Evolutionary conservation across 179 eudicot species (phyloP).

Genomic region (Silene coronaria): DNA sequence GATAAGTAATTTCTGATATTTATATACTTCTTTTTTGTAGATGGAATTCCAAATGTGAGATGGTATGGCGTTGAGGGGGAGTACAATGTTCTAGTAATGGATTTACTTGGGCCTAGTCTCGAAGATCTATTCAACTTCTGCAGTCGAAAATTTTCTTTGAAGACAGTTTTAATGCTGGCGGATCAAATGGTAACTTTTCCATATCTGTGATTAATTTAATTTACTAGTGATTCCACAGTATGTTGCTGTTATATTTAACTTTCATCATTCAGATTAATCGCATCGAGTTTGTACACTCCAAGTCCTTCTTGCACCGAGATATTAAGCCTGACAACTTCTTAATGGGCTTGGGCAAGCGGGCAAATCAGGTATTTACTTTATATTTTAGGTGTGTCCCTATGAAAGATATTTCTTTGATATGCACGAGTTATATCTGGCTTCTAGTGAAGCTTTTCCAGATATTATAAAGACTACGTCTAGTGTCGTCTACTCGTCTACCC

Average conservation of each 20-base stretch:
- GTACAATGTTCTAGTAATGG: slow-evolving; percentile 87
- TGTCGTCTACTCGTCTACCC: too few relatives aligned
- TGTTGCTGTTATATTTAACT: slow-evolving; percentile 2
- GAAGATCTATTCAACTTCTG: slow-evolving; percentile 93
- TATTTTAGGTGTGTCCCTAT: not conserved
- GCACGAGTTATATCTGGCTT: not conserved
- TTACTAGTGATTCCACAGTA: not conserved
- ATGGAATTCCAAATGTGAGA: slow-evolving; percentile 86
- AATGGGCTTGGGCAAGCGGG: slow-evolving; percentile 94
- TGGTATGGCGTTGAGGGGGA: slow-evolving; percentile 98
- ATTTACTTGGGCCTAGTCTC: slow-evolving; percentile 92
- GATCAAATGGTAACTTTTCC: slow-evolving; percentile 78
- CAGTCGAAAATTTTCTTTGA: slow-evolving; percentile 80
- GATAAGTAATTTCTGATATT: not conserved
- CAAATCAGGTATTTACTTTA: slow-evolving; percentile 62
- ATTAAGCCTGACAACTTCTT: slow-evolving; percentile 97
- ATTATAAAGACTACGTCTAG: not conserved
- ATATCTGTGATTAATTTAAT: not conserved
- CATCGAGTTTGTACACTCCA: slow-evolving; percentile 80
- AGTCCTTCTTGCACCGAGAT: slow-evolving; percentile 90
- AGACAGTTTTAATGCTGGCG: slow-evolving; percentile 95
- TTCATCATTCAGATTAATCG: slow-evolving; percentile 64
- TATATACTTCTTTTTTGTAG: slow-evolving; percentile 31
- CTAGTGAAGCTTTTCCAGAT: slow-evolving; percentile 3
- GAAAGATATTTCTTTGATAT: not conserved